Base-by-base conservation (phyloP, 768 basidiomycete genomes). In the Kwoniella mangroviensis region DNA sequence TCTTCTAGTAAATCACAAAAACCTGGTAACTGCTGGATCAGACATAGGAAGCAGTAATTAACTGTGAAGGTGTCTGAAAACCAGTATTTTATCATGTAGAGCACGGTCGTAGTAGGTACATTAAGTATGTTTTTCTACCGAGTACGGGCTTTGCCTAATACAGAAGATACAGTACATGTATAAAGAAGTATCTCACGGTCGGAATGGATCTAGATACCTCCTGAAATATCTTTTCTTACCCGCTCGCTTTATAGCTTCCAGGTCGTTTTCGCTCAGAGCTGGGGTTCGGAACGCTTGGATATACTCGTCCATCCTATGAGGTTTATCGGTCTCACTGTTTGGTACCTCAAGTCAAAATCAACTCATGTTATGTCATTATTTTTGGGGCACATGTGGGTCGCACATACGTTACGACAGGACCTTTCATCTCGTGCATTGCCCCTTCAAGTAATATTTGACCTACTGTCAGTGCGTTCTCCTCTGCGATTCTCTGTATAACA, bases 371-470 rank as follows among this genome's bases (percentile, higher is more conserved):
- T 28, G 28, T 28, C 28, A 28, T 4, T 28, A 2, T 2, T 4
- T 4, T 28, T 28, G 4, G 28, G 4, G 28, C 28, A 28, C 28
- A 28, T 28, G 28, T 28, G 4, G 28, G 28, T 28, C 28, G 28
- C 28, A 75, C 74, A 62, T 53, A 78, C 76, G 76, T 78, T 1
- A 77, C 71, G 59, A 75, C 63, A 3, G 72, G 60, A 4, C 78
- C 78, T n/a, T 65, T 55, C 2, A 72, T 72, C 3, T 68, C 56
- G 45, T 79, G 78, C 12, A 65, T 63, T 10, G 76, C 70, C 75
- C 77, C 79, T 43, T 73, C 70, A 24, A 81, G 55, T 58, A 79
- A 59, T 1, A 81, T 74, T 63, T 81, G 78, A 22, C 77, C 73
- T 1, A 65, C 54, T 13, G 72, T 78, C 21, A 67, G 49, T 17